Percentiles rank a stretch among this genome's conserved stretches.
phyloP scores from a whole-genome alignment of 1,284 basidiomycete species.

The Puccinia sorghi region DNA sequence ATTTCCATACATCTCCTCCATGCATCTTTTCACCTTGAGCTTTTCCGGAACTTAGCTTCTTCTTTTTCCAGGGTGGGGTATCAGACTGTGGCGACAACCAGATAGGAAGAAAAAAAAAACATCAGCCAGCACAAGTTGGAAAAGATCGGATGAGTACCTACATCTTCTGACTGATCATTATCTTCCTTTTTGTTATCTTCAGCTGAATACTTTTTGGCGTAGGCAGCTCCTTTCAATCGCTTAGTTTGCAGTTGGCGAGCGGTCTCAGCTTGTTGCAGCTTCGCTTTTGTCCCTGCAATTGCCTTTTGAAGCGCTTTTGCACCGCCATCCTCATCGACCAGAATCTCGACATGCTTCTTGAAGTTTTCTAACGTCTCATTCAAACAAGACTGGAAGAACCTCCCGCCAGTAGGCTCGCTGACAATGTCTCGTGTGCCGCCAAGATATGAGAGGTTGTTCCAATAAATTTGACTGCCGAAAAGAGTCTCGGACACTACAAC shows the following conservation, averaged over 20 bases:
- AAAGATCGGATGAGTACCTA: constrained; percentile 7
- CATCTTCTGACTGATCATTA: constrained; percentile 27
- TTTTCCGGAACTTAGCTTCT: constrained; percentile 52
- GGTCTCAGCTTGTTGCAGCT: constrained; percentile 15
- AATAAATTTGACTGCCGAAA: constrained; percentile 74
- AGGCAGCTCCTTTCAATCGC: constrained; percentile 45
- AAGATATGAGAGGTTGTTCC: constrained; percentile 66
- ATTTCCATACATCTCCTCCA: constrained; percentile 72
- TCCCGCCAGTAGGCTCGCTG: constrained; percentile 64
- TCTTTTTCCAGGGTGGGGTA: constrained; percentile 35
- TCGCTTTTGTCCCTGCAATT: constrained; percentile 30
- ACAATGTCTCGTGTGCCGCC: constrained; percentile 63
- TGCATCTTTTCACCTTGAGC: constrained; percentile 63
- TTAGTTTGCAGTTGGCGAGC: constrained; percentile 25
- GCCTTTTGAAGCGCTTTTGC: constrained; percentile 60
- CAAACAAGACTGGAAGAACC: constrained; percentile 82
- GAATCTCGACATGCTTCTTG: constrained; percentile 68
- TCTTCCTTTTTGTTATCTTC: constrained; percentile 7
- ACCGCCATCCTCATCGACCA: constrained; percentile 67
- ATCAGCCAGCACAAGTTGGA: not conserved
- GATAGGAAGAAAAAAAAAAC: not conserved
- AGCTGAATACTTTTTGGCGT: constrained; percentile 30
- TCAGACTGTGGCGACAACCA: constrained; percentile 13
- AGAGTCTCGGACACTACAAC: constrained; percentile 82
- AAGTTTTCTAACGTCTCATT: constrained; percentile 67